Percentiles rank a stretch among this genome's conserved stretches.
Evolutionary conservation across 768 basidiomycete species (phyloP).

Genomic region (Paxillus ammoniavirescens): DNA sequence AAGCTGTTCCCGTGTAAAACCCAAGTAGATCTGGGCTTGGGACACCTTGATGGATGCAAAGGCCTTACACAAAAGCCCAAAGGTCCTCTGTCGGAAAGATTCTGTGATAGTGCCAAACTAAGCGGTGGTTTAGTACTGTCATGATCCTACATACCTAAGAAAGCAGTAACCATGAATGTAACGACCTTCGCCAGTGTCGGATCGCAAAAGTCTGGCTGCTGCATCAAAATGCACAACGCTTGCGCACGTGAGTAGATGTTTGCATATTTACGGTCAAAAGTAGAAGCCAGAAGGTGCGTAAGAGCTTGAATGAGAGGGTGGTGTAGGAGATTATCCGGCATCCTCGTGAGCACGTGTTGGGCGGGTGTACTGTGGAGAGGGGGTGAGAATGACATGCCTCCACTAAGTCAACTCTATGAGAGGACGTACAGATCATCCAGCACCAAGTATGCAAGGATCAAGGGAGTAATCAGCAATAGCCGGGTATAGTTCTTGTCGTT

Average conservation of each 20-base stretch:
- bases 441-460: constrained; percentile 66
- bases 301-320: constrained; percentile 49
- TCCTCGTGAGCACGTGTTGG: constrained; percentile 52
- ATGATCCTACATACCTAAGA: constrained; percentile 45
- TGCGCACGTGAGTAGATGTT: constrained; percentile 52
- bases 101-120: constrained; percentile 36
- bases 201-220: constrained; percentile 45
- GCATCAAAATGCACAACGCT: constrained; percentile 40
- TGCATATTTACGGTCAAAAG: constrained; percentile 53
- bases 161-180: constrained; percentile 41
- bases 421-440: constrained; percentile 57
- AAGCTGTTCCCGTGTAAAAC: constrained; percentile 37
- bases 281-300: constrained; percentile 45
- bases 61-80: constrained; percentile 57
- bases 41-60: constrained; percentile 59
- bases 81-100: constrained; percentile 55
- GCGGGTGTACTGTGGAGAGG: constrained; percentile 50
- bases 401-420: background rate
- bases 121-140: background rate
- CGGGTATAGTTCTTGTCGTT: constrained; percentile 42
- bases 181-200: constrained; percentile 46
- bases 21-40: constrained; percentile 58
- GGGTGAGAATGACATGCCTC: background rate
- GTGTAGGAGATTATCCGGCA: constrained; percentile 46
- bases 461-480: constrained; percentile 53